Evolutionary conservation across 148 eudicot species (phyloP), one percentile per base, ranked within the genome.

Genomic region (Silene conica): DNA sequence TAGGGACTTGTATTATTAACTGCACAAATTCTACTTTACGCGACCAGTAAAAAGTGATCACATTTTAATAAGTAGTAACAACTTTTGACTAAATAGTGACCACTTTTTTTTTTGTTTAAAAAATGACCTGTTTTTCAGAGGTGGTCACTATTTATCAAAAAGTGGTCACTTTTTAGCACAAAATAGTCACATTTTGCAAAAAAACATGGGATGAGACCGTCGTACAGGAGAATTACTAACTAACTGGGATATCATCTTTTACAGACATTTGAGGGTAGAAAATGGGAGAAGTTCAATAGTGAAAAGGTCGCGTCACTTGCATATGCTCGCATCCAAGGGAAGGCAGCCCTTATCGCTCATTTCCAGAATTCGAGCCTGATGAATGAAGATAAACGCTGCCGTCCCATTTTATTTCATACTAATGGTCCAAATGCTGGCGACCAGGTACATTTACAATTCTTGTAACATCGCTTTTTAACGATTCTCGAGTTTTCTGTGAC

Each of bases 331-430:
- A 91, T 91, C 76, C 96, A 91, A 78, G 96, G 96, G 23, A 91
- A 87, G 77, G 68, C 82, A 65, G 88, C 96, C 60, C 91, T 91
- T 20, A 80, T 91, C 41, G 82, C 96, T n/a, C 96, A 91, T 82
- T 91, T 91, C 73, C 96, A 91, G 77, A 89, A 91, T 68, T 91
- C 96, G 11, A 91, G 93, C 86, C 73, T 91, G 82, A 87, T 91
- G 97, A 91, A 89, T 38, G 97, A 87, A 82, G 97, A 91, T 82
- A 91, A 89, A 72, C 88, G 89, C 15, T 91, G 93, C 71, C 97
- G 91, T 64, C 97, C 97, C 63, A 87, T 91, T 77, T 82, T 89
- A 73, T 86, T 91, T 50, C 82, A 84, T 78, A 86, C 97, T 0
- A 85, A 86, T 43, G 93, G 96, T 78, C 93, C 92, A 67, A 87